Evolutionary conservation across 2,329 filamentous ascomycete species (phyloP), one percentile per base, ranked within the genome.

Genomic region (Microdochium paspali): DNA sequence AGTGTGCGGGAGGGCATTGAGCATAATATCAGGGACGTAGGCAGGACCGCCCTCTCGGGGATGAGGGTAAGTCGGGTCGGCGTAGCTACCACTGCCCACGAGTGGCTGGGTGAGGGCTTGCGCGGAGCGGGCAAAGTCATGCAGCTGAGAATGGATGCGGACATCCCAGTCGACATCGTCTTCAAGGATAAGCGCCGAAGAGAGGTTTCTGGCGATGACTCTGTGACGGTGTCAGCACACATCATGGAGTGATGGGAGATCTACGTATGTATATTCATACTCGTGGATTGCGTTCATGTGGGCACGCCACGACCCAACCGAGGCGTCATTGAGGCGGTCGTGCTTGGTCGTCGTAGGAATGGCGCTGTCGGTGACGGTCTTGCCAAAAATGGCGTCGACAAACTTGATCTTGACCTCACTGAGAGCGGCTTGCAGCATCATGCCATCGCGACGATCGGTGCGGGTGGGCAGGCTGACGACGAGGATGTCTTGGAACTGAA

Each of bases 121-220:
- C 2, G 53, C 15, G 1, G 55, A 47, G 9, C 49, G 44, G 2
- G 60, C 61, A 44, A 61, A 60, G 51, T 58, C 53, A 18, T 46
- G 56, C 6, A 74, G 61, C 50, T 73, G 71, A 5, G 58, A 49
- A 31, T 65, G 66, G n/a, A 74, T 57, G 2, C 58, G 55, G 13
- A 73, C 59, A 49, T 74, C 71, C 71, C 70, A 73, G 53, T 73
- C 71, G n/a, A 65, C 64, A 48, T 74, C 70, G 50, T 74, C 70
- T 57, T 74, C 71, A 40, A 73, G 56, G 40, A 73, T 69, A 2
- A 73, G 54, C 1, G 69, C 69, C 0, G 66, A 65, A 2, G 55
- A 51, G 9, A 76, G 53, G 45, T 70, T 68, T 18, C 68, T 60
- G 24, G 68, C 61, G 13, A 78, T 65, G 10, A 78, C 62, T 43